Conservation (phyloP, 208 protist species). For the Leishmania tarentolae region DNA sequence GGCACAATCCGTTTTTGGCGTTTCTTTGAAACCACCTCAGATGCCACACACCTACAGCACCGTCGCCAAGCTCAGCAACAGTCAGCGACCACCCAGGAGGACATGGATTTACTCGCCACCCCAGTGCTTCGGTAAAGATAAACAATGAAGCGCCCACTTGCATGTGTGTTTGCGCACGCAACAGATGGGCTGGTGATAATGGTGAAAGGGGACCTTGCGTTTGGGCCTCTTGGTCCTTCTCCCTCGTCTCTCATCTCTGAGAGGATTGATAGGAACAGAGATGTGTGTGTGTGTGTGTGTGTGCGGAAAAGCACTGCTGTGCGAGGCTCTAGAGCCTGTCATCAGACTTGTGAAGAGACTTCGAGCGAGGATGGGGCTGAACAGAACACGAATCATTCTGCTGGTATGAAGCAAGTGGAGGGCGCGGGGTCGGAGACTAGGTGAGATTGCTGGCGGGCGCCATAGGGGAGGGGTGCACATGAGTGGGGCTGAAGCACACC, state of each 20-base stretch:
- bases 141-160: background rate
- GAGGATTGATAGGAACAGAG: background rate
- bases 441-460: background rate
- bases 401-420: background rate
- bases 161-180: background rate
- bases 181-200: background rate
- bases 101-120: constrained; percentile 40
- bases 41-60: constrained; percentile 41
- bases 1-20: constrained; percentile 82
- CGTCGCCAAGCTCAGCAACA: constrained; percentile 37
- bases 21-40: constrained; percentile 49
- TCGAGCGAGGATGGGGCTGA: background rate
- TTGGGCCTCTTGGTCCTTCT: background rate
- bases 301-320: background rate
- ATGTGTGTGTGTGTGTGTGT: background rate
- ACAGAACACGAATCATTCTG: background rate
- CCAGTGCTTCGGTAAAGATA: constrained; percentile 34
- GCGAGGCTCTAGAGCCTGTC: background rate
- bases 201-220: background rate
- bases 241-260: background rate
- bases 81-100: constrained; percentile 39
- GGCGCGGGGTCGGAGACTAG: background rate
- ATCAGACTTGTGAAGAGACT: background rate
- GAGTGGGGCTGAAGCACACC: background rate
- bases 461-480: background rate